Conservation (phyloP, 306 rosid species). For the Casuarina cunninghamiana region DNA sequence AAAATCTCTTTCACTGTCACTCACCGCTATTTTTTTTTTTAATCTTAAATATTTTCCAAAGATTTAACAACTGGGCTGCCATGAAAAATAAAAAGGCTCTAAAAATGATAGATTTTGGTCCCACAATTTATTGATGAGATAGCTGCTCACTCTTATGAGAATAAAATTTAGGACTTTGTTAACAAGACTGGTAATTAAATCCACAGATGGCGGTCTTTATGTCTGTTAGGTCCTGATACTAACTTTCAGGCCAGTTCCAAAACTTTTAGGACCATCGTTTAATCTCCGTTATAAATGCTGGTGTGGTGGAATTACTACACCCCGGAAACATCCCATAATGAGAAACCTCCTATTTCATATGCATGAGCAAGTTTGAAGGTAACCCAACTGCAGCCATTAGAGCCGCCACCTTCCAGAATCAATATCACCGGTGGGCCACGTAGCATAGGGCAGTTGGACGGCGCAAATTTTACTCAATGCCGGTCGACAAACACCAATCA, state of each 20-base stretch:
- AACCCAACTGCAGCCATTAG: too few relatives aligned
- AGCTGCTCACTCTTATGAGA: not conserved
- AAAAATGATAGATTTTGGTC: not conserved
- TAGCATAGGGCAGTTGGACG: too few relatives aligned
- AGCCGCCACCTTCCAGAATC: too few relatives aligned
- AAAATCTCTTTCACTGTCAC: not conserved
- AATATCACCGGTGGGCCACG: too few relatives aligned
- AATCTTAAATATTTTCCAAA: too few relatives aligned
- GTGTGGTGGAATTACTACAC: too few relatives aligned
- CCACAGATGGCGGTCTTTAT: not conserved
- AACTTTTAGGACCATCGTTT: not conserved
- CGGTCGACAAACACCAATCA: not conserved
- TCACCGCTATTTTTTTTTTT: slow-evolving; percentile 3
- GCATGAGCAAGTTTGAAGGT: too few relatives aligned
- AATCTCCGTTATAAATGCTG: not conserved
- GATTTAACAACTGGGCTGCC: too few relatives aligned
- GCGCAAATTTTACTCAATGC: too few relatives aligned
- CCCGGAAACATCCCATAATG: too few relatives aligned
- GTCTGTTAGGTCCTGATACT: not conserved
- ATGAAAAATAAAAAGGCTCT: too few relatives aligned
- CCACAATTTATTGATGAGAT: not conserved
- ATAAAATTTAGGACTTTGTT: not conserved
- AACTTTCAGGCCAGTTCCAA: not conserved
- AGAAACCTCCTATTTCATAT: too few relatives aligned
- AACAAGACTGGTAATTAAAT: not conserved